Base-by-base conservation (phyloP, 306 rosid genomes). In the Cicer pinnatifidum region DNA sequence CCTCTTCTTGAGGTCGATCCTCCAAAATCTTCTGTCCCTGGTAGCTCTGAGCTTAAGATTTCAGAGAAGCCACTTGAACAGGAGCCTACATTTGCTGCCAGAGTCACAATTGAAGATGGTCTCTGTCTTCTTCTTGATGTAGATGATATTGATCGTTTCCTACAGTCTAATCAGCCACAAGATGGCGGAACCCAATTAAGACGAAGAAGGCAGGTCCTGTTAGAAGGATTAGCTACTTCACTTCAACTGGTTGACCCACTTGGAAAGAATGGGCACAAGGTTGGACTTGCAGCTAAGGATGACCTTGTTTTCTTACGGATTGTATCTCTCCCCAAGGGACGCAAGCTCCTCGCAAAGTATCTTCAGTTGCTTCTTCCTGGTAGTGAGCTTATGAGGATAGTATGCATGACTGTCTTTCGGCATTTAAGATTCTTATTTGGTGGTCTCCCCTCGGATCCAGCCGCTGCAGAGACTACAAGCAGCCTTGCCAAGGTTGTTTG, bases 381-480 rank as follows among this genome's bases (percentile, higher is more conserved):
- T 40, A 82, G 84, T 17, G 89, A 85, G 69, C 83, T 85, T 69
- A 62, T 81, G 85, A 81, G 89, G 46, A 80, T 85, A 77, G 85
- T 82, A 64, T 85, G 86, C 80, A 85, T 85, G 89, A 81, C 89
- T 3, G 15, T 85, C 67, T 80, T 85, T 56, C 86, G 89, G 56
- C 89, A 85, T 82, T 76, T 85, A 70, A 82, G 89, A 78, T 82
- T 80, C 80, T 82, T 85, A 72, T 82, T 85, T 64, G 89, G 89
- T 58, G 85, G 89, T 81, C 81, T 82, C 43, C 85, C 85, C 45
- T 73, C 84, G 37, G 89, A 85, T 74, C 46, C 71, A 0, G 79
- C 79, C 51, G 86, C 85, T 15, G 82, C 85, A 44, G 89, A 80
- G 65, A 77, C 85, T 44, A 85, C 85, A 5, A 80, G 38, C 37